Base-by-base conservation (phyloP, 768 basidiomycete species). In the Crepidotus variabilis region DNA sequence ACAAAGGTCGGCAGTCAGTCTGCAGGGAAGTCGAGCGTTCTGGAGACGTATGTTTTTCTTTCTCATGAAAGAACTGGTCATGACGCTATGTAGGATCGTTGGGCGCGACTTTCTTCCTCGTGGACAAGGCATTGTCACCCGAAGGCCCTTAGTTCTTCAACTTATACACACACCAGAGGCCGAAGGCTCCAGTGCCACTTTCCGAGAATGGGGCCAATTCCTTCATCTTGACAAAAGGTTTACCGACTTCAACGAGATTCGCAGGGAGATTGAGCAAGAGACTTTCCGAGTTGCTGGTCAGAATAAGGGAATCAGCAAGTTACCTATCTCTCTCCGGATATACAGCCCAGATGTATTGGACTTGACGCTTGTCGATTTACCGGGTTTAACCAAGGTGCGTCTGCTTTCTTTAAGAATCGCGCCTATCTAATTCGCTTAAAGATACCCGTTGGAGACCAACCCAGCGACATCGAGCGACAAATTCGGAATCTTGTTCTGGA, bases 401-500 rank as follows among this genome's bases (percentile, higher is more conserved):
- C 11, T 24, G n/a, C 48, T 6, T 58, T 10, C 8, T 20, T 55
- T 33, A 34, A 55, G 33, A 8, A 13, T 47, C 14, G 14, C 18
- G 20, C 16, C 10, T 43, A 36, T 47, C 23, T 50, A 24, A 47
- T 11, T 35, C 23, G 34, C 48, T 47, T 34, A 35, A 54, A 94
- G 92, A 93, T 96, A 61, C 94, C 94, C 0, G 94, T 96, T 4
- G 93, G 95, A 11, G 94, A 97, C 70, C 96, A 99, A 71, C 96
- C 96, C 5, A 93, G 94, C 58, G 96, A 99, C 67, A 99, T 99
- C 50, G 96, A 99, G 68, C 80, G 90, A 18, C 97, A 98, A 73
- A 98, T 99, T 61, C 88, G 94, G 57, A 90, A 83, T 63, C 78
- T 99, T 23, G 92, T 99, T n/a, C 68, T 92, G 16, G 97, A 98